A percentile compares a stretch with the other conserved stretches of the same genome.
These are phyloP conservation scores for Trichoderma arundinaceum DNA, from an alignment of 2,329 filamentous ascomycete genomes.

Conservation along the genomic window DNA sequence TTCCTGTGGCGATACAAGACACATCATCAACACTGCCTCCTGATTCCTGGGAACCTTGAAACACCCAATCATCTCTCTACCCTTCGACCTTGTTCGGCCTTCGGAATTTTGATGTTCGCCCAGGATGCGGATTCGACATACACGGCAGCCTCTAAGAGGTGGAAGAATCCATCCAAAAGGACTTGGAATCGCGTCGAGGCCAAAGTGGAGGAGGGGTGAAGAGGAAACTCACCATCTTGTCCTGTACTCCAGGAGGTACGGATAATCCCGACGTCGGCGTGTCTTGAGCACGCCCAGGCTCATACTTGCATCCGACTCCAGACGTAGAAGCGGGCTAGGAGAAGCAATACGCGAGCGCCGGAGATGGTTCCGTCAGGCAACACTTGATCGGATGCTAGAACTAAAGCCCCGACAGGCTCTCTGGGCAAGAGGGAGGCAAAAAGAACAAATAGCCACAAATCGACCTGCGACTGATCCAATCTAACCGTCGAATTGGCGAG, in stretches of 20 bases:
- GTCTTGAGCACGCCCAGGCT: slow-evolving; percentile 56
- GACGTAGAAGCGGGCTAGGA: not conserved
- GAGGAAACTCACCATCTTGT: slow-evolving; percentile 73
- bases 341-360: slow-evolving; percentile 9
- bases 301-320: slow-evolving; percentile 28
- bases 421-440: not conserved
- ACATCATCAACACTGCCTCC: slow-evolving; percentile 20
- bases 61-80: not conserved
- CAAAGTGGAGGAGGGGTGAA: slow-evolving; percentile 10
- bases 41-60: not conserved
- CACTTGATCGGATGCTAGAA: not conserved
- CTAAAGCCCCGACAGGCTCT: not conserved
- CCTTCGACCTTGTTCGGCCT: not conserved
- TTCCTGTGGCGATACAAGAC: slow-evolving; percentile 60
- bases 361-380: not conserved
- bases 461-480: not conserved
- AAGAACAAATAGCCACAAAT: not conserved
- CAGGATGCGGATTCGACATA: not conserved
- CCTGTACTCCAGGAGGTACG: slow-evolving; percentile 78
- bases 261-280: slow-evolving; percentile 74
- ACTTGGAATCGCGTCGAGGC: not conserved
- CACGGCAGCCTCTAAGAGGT: not conserved
- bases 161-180: not conserved
- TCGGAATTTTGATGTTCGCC: not conserved
- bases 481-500: not conserved